phyloP scores from a whole-genome alignment of 2,329 filamentous ascomycete species.

The Rhinocladiella similis region DNA sequence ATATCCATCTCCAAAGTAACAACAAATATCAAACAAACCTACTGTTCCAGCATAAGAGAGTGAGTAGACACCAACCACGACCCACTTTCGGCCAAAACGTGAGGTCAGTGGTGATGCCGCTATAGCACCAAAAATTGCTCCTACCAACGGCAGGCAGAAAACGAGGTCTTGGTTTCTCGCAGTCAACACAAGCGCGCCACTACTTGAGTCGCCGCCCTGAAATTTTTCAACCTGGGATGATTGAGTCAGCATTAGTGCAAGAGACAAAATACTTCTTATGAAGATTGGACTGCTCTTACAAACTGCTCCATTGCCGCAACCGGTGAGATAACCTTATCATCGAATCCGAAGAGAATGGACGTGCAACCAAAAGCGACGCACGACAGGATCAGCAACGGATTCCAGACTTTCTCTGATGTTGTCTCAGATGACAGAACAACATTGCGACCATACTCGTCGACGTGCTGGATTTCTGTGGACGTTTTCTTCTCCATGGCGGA shows the following conservation, averaged over 20 bases:
- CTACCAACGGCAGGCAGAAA: slow-evolving; percentile 28
- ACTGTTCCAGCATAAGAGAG: slow-evolving; percentile 35
- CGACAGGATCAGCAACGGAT: neutral
- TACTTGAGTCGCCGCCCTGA: neutral
- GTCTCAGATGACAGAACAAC: too few species aligned
- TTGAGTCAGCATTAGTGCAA: neutral
- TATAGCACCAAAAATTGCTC: slow-evolving; percentile 35
- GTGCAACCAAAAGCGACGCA: neutral
- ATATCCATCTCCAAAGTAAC: too few species aligned
- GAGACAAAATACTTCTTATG: neutral
- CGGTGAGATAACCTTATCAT: slow-evolving; percentile 9
- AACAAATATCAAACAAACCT: too few species aligned
- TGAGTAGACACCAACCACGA: slow-evolving; percentile 35
- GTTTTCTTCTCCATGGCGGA: too few species aligned
- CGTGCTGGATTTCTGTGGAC: too few species aligned
- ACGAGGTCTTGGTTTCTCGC: slow-evolving; percentile 31
- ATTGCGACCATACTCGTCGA: too few species aligned
- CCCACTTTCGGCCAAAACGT: slow-evolving; percentile 37
- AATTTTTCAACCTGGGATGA: neutral
- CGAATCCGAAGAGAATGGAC: slow-evolving; percentile 6
- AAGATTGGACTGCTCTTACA: neutral
- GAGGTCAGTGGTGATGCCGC: slow-evolving; percentile 36
- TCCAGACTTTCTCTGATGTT: neutral
- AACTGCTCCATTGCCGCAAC: slow-evolving; percentile 5
- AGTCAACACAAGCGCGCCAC: slow-evolving; percentile 1